Evolutionary conservation across 2,329 filamentous ascomycete species (phyloP), one percentile per base, ranked within the genome.

Genomic region (Botrytis pseudocinerea): DNA sequence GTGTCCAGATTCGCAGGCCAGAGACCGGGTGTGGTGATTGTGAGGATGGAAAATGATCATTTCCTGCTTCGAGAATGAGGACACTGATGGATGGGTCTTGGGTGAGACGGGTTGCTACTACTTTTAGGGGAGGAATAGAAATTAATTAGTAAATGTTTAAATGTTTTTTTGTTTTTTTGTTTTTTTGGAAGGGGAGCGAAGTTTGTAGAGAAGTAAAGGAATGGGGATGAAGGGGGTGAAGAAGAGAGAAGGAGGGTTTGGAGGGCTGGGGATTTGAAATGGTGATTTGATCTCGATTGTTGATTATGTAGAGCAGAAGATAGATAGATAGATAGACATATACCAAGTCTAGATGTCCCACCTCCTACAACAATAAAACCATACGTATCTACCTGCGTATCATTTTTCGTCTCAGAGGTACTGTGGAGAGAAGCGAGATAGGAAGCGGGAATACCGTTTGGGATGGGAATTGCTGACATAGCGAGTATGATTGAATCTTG

Each of bases 11-110:
- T 28, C 38, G 25, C 38, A 7, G 48, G 62, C 32, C 38, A 62
- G 22, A 62, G 42, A 7, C 40, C 40, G 1, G 82, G 82, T 0
- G 79, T 82, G 38, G 78, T 75, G 18, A 84, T 77, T 25, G 80
- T 69, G 2, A 82, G 82, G 83, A 80, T 28, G 73, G 70, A n/a
- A 76, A 78, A 42, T 78, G 79, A 68, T 83, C 80, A 16, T 76
- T 76, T 20, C 83, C 83, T 32, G 83, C 83, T 73, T 85, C 83
- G n/a, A 84, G 76, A 9, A 85, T 81, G 8, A 82, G 75, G 10
- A 85, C 82, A 10, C 77, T 76, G 25, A 83, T 76, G 48, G 79
- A 60, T 28, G 78, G 76, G 74, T 83, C 79, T 73, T 83, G 82
- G 25, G 78, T 80, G 22, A 85, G 80, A 2, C 83, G 81, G 40